Evolutionary conservation across 306 rosid species (phyloP), one percentile per base, ranked within the genome.

Genomic region (Lithocarpus polystachyus): DNA sequence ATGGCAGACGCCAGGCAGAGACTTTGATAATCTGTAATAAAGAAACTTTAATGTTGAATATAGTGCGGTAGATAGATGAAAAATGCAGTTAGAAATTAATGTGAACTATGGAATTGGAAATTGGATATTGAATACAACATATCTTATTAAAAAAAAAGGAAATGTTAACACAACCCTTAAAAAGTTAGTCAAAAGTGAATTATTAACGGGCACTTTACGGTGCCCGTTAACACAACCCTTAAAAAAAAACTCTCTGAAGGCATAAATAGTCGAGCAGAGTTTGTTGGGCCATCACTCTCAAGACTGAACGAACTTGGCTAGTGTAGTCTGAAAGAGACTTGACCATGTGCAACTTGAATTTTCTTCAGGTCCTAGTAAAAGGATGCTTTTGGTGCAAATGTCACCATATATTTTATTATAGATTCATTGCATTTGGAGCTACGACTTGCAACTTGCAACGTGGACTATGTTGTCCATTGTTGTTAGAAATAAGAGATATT

Each of bases 371-470:
- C 80, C 29, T 54, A 4, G 55, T 28, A 56, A 67, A 48, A 12
- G 53, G 17, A 48, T 3, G 28, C 24, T 56, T 76, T 35, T 45
- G 71, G 64, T 77, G 37, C 33, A 59, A 69, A 56, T 73, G 78
- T 62, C 84, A 69, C 45, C 82, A 80, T 79, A 79, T 68, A 61
- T 75, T 53, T 22, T 60, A 59, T 75, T 75, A 43, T 60, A 64
- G 79, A 31, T 54, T 37, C 68, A 80, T 79, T 78, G 79, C 75
- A 82, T 76, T 69, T 74, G 82, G 80, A 81, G 80, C 68, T 6
- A 79, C 57, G 14, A 48, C 53, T 48, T 4, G 35, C 37, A 33
- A 33, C 37, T 33, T 40, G 45, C 45, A 40, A 8, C 12, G 53
- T 48, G 15, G 53, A 48, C 15, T 3, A 13, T 48, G 17, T 48